Conservation (phyloP, 768 basidiomycete species). For the Hydnum rufescens region DNA sequence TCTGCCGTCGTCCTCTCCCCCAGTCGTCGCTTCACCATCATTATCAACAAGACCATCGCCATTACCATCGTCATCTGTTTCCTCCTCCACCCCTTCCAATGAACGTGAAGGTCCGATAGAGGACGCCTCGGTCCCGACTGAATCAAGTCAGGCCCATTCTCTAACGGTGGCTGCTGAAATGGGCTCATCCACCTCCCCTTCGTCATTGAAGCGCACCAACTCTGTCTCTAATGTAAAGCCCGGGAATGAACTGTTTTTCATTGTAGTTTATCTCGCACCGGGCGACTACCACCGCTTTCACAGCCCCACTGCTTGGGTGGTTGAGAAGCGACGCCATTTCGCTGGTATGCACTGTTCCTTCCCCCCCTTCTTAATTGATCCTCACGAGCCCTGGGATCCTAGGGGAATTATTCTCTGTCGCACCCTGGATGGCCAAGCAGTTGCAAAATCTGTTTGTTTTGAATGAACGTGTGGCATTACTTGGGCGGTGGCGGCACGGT, state of each 20-base stretch:
- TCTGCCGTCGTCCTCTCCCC: not conserved
- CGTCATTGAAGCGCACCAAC: slow-evolving; percentile 14
- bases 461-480: slow-evolving; percentile 92
- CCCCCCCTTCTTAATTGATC: not conserved
- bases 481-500: slow-evolving; percentile 86
- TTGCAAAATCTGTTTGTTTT: slow-evolving; percentile 86
- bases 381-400: not conserved
- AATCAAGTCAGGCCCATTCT: not conserved
- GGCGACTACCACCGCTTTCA: slow-evolving; percentile 99
- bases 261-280: slow-evolving; percentile 93
- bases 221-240: slow-evolving; percentile 36
- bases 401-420: slow-evolving; percentile 92
- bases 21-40: not conserved
- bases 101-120: slow-evolving; percentile 6
- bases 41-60: not conserved
- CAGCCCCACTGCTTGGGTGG: slow-evolving; percentile 89
- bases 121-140: slow-evolving; percentile 10
- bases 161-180: slow-evolving; percentile 53
- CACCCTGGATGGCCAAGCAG: slow-evolving; percentile 86
- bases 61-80: not conserved
- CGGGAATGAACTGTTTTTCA: slow-evolving; percentile 75
- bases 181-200: slow-evolving; percentile 24
- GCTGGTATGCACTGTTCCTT: slow-evolving; percentile 35
- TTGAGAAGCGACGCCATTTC: slow-evolving; percentile 88
- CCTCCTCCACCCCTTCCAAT: not conserved